phyloP scores from a whole-genome alignment of 2,329 filamentous ascomycete genomes.

The Lasiodiplodia gonubiensis region DNA sequence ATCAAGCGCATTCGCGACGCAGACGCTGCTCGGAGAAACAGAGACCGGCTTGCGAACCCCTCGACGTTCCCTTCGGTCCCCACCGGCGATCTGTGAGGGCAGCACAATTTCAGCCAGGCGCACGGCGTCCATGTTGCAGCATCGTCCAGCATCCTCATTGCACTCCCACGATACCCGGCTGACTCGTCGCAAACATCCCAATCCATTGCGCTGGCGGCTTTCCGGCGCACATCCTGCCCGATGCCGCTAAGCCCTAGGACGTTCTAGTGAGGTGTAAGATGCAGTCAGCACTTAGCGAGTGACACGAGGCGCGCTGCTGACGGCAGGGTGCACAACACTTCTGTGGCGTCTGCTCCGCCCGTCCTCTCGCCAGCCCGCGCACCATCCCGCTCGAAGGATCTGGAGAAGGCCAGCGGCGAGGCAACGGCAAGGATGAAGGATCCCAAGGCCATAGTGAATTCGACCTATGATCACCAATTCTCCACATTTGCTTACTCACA shows the following conservation, averaged over 20 bases:
- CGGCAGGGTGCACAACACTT: slow-evolving; percentile 24
- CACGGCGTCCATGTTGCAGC: slow-evolving; percentile 4
- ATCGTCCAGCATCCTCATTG: slow-evolving; percentile 16
- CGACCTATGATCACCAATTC: slow-evolving; percentile 8
- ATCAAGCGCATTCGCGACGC: slow-evolving; percentile 77
- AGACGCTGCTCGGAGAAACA: slow-evolving; percentile 80
- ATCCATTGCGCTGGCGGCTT: slow-evolving; percentile 21
- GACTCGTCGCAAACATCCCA: slow-evolving; percentile 28
- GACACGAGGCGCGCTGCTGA: slow-evolving; percentile 29
- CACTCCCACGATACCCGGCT: slow-evolving; percentile 9
- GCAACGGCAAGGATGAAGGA: slow-evolving; percentile 5
- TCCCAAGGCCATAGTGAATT: slow-evolving; percentile 11
- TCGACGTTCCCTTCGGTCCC: slow-evolving; percentile 86
- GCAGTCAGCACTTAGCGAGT: slow-evolving; percentile 30
- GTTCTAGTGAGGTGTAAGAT: slow-evolving; percentile 27
- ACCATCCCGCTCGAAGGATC: neutral
- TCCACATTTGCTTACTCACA: slow-evolving; percentile 12
- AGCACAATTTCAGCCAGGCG: neutral
- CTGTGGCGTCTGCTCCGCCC: slow-evolving; percentile 4
- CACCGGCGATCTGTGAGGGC: slow-evolving; percentile 54
- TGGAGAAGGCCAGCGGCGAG: slow-evolving; percentile 6
- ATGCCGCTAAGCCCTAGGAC: slow-evolving; percentile 28
- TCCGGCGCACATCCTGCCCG: slow-evolving; percentile 20
- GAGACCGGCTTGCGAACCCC: slow-evolving; percentile 78
- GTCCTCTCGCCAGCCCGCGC: slow-evolving; percentile 1